Evolutionary conservation across 2,329 filamentous ascomycete species (phyloP).

Genomic region (Fusarium sp.): DNA sequence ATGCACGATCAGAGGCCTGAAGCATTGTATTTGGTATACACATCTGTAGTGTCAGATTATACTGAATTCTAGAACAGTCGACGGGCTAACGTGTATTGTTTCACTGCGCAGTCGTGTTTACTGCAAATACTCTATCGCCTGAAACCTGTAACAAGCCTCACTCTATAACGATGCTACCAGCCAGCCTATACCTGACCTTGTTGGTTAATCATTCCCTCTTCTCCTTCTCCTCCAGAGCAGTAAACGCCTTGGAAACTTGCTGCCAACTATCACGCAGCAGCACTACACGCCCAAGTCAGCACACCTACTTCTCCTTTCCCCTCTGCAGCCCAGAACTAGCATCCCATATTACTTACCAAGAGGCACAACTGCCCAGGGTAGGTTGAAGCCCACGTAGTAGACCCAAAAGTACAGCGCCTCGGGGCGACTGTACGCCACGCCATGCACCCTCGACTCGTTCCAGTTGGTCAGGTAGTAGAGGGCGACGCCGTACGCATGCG

Average conservation of each 20-base stretch:
- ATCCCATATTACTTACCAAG: constrained; percentile 57
- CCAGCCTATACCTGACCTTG: not conserved
- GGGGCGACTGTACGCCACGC: constrained; percentile 66
- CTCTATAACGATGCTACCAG: not conserved
- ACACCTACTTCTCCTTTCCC: not conserved
- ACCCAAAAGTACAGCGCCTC: constrained; percentile 73
- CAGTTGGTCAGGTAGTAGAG: constrained; percentile 72
- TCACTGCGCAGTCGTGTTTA: not conserved
- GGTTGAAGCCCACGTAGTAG: constrained; percentile 72
- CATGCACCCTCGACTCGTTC: constrained; percentile 60
- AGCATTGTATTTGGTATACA: not conserved
- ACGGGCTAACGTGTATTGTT: not conserved
- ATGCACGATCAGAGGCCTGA: not conserved
- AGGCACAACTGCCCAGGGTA: constrained; percentile 71
- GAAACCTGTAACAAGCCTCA: constrained; percentile 5
- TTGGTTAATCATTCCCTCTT: constrained; percentile 39
- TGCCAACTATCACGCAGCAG: constrained; percentile 51
- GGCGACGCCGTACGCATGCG: constrained; percentile 71
- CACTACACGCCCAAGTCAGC: constrained; percentile 43
- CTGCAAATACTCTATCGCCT: not conserved
- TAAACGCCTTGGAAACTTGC: constrained; percentile 48
- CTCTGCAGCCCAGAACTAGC: not conserved
- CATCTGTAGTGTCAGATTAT: not conserved
- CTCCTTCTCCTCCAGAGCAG: constrained; percentile 42
- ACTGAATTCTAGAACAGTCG: not conserved